Evolutionary conservation across 2,329 filamentous ascomycete species (phyloP).

Genomic region (Cordyceps javanica): DNA sequence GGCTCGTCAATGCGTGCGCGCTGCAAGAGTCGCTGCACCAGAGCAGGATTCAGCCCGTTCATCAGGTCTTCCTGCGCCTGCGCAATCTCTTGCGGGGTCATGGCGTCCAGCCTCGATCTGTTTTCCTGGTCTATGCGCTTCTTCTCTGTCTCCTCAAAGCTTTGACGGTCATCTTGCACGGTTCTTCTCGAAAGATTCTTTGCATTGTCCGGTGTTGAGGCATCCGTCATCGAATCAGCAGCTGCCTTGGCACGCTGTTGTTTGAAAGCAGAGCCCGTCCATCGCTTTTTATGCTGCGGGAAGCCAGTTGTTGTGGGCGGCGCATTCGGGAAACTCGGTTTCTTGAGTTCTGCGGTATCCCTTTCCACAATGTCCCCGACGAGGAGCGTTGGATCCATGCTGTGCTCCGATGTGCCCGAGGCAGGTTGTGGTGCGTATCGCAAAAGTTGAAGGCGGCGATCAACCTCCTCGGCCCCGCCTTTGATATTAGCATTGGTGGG

Average conservation of each 20-base stretch:
- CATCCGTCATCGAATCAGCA: not conserved
- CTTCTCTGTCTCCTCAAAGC: conserved; percentile 52
- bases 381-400: conserved; percentile 44
- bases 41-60: conserved; percentile 63
- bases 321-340: conserved; percentile 52
- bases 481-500: too few relatives aligned
- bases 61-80: conserved; percentile 76
- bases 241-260: conserved; percentile 36
- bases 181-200: conserved; percentile 10
- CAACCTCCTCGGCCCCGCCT: too few relatives aligned
- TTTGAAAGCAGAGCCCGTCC: conserved; percentile 71
- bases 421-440: not conserved
- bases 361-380: conserved; percentile 78
- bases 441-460: not conserved
- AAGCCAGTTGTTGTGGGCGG: conserved; percentile 59
- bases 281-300: conserved; percentile 78
- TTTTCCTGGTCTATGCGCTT: conserved; percentile 79
- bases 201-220: not conserved
- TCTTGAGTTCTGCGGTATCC: conserved; percentile 49
- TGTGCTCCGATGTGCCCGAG: not conserved
- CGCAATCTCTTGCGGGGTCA: conserved; percentile 78
- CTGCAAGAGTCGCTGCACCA: conserved; percentile 71
- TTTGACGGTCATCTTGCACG: not conserved
- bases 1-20: conserved; percentile 69
- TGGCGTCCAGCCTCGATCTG: conserved; percentile 60